A percentile compares a stretch with the other conserved stretches of the same genome.
Evolutionary conservation across 2,329 filamentous ascomycete species (phyloP).

Genomic region (Eutypella sp.): DNA sequence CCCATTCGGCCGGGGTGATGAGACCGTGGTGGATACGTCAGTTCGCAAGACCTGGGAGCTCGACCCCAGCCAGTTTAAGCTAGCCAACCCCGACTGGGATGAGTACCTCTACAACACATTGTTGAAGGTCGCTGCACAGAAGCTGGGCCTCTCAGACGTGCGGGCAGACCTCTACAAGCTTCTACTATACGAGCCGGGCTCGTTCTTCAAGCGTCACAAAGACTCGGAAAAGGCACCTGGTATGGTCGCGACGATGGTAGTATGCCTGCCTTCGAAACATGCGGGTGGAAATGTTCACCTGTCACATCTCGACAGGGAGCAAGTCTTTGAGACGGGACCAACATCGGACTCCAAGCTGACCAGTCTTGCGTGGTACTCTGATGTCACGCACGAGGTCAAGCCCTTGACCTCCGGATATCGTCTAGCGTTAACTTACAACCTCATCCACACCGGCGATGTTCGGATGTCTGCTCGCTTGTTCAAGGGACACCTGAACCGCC

Average conservation of each 20-base stretch:
- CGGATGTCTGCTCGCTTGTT: slow-evolving; percentile 3
- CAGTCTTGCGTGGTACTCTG: slow-evolving; percentile 37
- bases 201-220: slow-evolving; percentile 37
- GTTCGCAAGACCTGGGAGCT: neutral
- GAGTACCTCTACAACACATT: slow-evolving; percentile 7
- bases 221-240: slow-evolving; percentile 36
- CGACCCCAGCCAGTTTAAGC: neutral
- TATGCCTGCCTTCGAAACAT: slow-evolving; percentile 38
- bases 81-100: neutral
- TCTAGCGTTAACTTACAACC: slow-evolving; percentile 42
- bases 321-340: slow-evolving; percentile 20
- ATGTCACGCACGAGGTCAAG: slow-evolving; percentile 41
- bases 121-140: neutral
- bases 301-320: slow-evolving; percentile 22
- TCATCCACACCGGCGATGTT: slow-evolving; percentile 24
- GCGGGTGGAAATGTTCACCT: slow-evolving; percentile 35
- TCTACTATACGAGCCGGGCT: slow-evolving; percentile 37
- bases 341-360: slow-evolving; percentile 22
- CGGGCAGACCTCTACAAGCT: slow-evolving; percentile 31
- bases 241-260: slow-evolving; percentile 39
- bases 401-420: slow-evolving; percentile 36
- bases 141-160: neutral
- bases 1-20: neutral
- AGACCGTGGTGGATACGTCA: neutral
- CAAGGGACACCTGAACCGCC: neutral